Conservation (phyloP, 257 asterid species). For the Ballota nigra region DNA sequence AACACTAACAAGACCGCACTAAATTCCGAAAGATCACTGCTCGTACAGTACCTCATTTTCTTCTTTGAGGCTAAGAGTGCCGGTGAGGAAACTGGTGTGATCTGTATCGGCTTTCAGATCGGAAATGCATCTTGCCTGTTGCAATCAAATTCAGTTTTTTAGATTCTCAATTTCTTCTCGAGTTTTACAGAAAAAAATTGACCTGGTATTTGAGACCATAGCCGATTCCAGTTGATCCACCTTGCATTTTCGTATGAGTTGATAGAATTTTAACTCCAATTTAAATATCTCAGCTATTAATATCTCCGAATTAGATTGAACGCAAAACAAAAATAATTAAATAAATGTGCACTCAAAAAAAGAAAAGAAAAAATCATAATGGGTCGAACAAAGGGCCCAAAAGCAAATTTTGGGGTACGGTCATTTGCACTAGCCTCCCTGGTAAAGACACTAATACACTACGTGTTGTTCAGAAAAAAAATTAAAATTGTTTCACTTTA, state of each 20-base stretch:
- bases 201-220: slow-evolving; percentile 98
- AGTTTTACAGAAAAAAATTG: slow-evolving; percentile 6
- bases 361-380: not conserved
- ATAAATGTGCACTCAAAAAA: not conserved
- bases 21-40: not conserved
- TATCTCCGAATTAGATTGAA: not conserved
- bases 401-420: no score
- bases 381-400: not conserved
- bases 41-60: slow-evolving; percentile 74
- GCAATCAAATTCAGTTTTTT: slow-evolving; percentile 17
- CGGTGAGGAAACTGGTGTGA: slow-evolving; percentile 91
- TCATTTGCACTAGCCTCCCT: no score
- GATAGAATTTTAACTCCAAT: not conserved
- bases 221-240: slow-evolving; percentile 84
- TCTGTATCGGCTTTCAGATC: slow-evolving; percentile 97
- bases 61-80: slow-evolving; percentile 92
- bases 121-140: slow-evolving; percentile 92
- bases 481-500: no score
- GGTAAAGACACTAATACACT: no score
- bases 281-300: not conserved
- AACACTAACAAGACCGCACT: slow-evolving; percentile 20
- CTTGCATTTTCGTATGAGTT: slow-evolving; percentile 58
- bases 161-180: not conserved
- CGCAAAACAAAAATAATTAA: not conserved
- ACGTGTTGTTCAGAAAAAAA: no score